These are phyloP conservation scores for Cryptococcus hybrid DNA, from an alignment of 1,284 basidiomycete species.

Conservation along the genomic window DNA sequence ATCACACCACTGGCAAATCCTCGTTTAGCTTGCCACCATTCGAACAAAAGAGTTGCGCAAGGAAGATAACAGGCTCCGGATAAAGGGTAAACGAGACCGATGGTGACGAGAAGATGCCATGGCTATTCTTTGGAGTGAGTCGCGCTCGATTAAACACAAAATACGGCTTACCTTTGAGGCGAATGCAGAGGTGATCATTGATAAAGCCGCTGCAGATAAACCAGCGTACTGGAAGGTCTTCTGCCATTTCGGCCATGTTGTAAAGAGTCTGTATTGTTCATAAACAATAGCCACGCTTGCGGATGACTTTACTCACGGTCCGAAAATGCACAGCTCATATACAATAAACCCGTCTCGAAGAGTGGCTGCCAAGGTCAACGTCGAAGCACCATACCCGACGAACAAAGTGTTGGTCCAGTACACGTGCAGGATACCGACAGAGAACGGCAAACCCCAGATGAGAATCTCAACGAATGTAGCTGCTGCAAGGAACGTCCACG, in stretches of 20 bases:
- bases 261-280: slow-evolving; percentile 23
- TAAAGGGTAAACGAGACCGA: slow-evolving; percentile 46
- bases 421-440: slow-evolving; percentile 44
- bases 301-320: slow-evolving; percentile 33
- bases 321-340: slow-evolving; percentile 40
- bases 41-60: slow-evolving; percentile 45
- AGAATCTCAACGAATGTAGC: slow-evolving; percentile 42
- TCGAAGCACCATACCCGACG: slow-evolving; percentile 28
- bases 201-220: slow-evolving; percentile 22
- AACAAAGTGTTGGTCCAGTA: slow-evolving; percentile 47
- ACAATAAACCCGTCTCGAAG: slow-evolving; percentile 45
- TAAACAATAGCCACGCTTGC: background rate
- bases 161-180: slow-evolving; percentile 24
- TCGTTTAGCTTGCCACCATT: slow-evolving; percentile 44
- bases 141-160: background rate
- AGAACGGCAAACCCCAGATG: slow-evolving; percentile 47
- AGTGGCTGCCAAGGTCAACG: slow-evolving; percentile 44
- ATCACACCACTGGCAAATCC: slow-evolving; percentile 47
- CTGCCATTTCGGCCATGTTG: slow-evolving; percentile 29
- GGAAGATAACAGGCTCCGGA: slow-evolving; percentile 45
- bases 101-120: slow-evolving; percentile 44
- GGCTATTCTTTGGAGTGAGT: slow-evolving; percentile 17
- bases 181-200: slow-evolving; percentile 38
- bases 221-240: slow-evolving; percentile 30
- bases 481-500: slow-evolving; percentile 45